Base-by-base conservation (phyloP, 1,139 yeast genomes). In the Pichia sp. region DNA sequence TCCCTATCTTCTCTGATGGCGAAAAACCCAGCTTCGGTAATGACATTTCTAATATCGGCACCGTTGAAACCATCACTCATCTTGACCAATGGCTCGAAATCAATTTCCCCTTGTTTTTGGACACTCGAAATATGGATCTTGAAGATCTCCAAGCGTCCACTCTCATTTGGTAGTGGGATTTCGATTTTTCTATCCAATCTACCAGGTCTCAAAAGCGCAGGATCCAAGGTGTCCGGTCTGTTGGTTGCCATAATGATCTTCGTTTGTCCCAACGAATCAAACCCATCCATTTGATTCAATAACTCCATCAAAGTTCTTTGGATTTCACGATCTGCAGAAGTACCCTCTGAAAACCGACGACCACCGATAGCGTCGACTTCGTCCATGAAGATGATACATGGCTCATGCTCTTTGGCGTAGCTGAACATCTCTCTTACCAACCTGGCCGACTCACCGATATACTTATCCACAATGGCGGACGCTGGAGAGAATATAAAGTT, bases 361-460 rank as follows among this genome's bases (percentile, higher is more conserved):
- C 99, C 99, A 68, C 99, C 99, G 72, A 95, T 95, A 53, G 99
- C 99, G 76, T 95, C 99, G 59, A 95, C 85, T 77, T 95, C 99
- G 76, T 95, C 99, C 97, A 95, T 92, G 70, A 95, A 95, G 62
- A 95, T 95, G 69, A 95, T 93, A 75, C 99, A 95, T 19, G 99
- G 99, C 68, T 89, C 98, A 70, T 95, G 98, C 68, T 93, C 99
- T 70, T 85, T 90, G 52, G 99, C 99, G 72, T 95, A 95, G 52
- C 96, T 88, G 75, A 95, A 95, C 99, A 95, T 93, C 72, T 95
- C 99, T 75, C 99, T 84, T 63, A 95, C 90, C 68, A 95, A 81
- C 67, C 99, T 82, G 1, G 99, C 98, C 30, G 96, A 87, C 72
- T 95, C 99, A 67, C 99, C 99, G 69, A 95, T 95, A 73, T 95